phyloP scores from a whole-genome alignment of 129 eudicot species.

The Artemisia tridentata region DNA sequence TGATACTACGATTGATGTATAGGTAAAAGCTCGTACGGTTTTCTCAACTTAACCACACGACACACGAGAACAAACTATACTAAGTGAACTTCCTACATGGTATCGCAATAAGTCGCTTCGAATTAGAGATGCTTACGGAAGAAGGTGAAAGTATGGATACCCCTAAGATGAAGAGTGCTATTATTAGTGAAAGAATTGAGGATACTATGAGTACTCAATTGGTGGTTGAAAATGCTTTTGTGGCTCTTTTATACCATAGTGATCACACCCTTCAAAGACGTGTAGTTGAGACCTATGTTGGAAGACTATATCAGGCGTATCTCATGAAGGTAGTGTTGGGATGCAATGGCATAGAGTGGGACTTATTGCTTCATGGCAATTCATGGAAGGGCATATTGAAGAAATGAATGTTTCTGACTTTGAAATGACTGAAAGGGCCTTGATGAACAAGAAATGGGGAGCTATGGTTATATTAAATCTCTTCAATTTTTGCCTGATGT shows the following conservation, averaged over 20 bases:
- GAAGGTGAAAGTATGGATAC: constrained; percentile 98
- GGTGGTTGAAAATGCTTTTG: constrained; percentile 96
- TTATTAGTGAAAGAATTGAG: constrained; percentile 81
- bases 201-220: constrained; percentile 89
- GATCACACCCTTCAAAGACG: constrained; percentile 98
- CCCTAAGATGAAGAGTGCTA: constrained; percentile 91
- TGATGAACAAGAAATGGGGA: constrained; percentile 87
- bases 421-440: constrained; percentile 36
- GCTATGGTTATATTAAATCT: constrained; percentile 96
- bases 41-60: too few relatives aligned
- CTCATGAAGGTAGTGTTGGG: too few relatives aligned
- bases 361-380: constrained; percentile 93
- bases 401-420: constrained; percentile 38
- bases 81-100: too few relatives aligned
- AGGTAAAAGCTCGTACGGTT: too few relatives aligned
- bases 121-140: constrained; percentile 94
- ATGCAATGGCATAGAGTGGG: constrained; percentile 76
- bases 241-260: constrained; percentile 93
- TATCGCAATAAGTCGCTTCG: constrained; percentile 90
- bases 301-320: too few relatives aligned
- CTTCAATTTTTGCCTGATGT: constrained; percentile 76
- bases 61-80: too few relatives aligned
- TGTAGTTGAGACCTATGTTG: constrained; percentile 86
- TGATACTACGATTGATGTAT: too few relatives aligned
- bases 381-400: constrained; percentile 72